Percentiles rank a stretch among this genome's conserved stretches.
These are phyloP conservation scores for Lasiosphaeria ovina DNA, from an alignment of 495 filamentous ascomycete genomes.

Conservation along the genomic window DNA sequence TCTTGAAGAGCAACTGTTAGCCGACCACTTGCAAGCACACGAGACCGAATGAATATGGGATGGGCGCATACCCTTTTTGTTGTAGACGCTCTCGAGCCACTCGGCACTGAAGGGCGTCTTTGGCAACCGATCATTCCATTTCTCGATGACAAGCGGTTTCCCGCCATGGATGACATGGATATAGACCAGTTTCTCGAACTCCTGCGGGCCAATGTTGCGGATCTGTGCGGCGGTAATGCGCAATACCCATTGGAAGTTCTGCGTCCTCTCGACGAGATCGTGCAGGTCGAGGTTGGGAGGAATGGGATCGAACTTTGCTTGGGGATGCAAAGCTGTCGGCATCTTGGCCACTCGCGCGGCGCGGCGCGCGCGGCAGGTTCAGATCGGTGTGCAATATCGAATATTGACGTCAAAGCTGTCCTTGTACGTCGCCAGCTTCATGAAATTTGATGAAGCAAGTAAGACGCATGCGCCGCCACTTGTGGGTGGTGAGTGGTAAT, in stretches of 20 bases:
- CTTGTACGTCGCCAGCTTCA: no score
- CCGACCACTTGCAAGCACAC: slow-evolving; percentile 1
- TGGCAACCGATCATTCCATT: slow-evolving; percentile 68
- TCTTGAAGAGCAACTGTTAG: slow-evolving; percentile 29
- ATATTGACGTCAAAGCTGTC: neutral
- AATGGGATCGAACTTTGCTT: slow-evolving; percentile 78
- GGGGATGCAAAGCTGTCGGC: slow-evolving; percentile 65
- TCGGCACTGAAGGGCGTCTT: slow-evolving; percentile 68
- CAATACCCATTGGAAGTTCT: slow-evolving; percentile 80
- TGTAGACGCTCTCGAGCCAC: slow-evolving; percentile 74
- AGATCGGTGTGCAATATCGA: neutral
- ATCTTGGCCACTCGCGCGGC: slow-evolving; percentile 42
- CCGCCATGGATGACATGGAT: slow-evolving; percentile 79
- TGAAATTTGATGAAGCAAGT: no score
- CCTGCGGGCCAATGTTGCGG: slow-evolving; percentile 63
- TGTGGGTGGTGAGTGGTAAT: no score
- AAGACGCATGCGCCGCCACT: no score
- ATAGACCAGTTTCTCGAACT: slow-evolving; percentile 76
- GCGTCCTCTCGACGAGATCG: slow-evolving; percentile 66
- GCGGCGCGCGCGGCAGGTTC: neutral
- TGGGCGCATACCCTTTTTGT: slow-evolving; percentile 63
- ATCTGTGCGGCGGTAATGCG: slow-evolving; percentile 75
- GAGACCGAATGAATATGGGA: neutral
- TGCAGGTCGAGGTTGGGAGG: slow-evolving; percentile 76
- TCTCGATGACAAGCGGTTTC: slow-evolving; percentile 83